Base-by-base conservation (phyloP, 352 stramenopile species). In the Pythium plurisporium region DNA sequence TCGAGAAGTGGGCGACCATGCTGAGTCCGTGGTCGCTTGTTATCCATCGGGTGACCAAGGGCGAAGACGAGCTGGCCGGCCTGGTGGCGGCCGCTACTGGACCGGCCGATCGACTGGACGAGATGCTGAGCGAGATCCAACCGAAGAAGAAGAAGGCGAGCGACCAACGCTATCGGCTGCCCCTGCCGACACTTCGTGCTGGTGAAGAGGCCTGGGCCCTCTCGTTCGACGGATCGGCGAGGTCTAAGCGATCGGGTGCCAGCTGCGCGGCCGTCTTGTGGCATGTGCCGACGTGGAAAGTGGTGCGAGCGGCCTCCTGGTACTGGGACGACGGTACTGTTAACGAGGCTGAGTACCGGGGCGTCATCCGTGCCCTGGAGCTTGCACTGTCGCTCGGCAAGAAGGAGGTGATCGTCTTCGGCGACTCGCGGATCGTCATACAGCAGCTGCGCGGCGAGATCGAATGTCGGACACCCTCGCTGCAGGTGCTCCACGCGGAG, bases 271-370 rank as follows among this genome's bases (percentile, higher is more conserved):
- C 49, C 6, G 31, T 70, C 14, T 25, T 70, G 30, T 70, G 55
- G 62, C 3, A 15, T 3, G 1, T 27, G 15, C 49, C 49, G 2
- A 5, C 1, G 2, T 70, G 62, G 62, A 22, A 26, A 5, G 36
- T 64, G 0, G 27, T 46, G 0, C 48, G 10, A 1, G 62, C 55
- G 0, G 17, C 9, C 22, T 55, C 62, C 5, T 37, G 17, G 3
- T 54, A 57, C 31, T 61, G 54, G 11, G 30, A 37, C 1, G 62
- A 69, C 14, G 49, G 49, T 2, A 64, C 49, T 0, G 55, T 70
- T 0, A 70, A 70, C 29, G 62, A 70, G 30, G 62, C 55, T 6
- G 62, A 65, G 29, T 70, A 65, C 41, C 23, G 27, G 4, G 62
- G 61, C 1, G 17, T 38, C 9, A 64, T 68, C n/a, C 14, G 2